A percentile compares a stretch with the other conserved stretches of the same genome.
These are phyloP conservation scores for Aspergillus diversus DNA, from an alignment of 495 filamentous ascomycete species.

Conservation along the genomic window DNA sequence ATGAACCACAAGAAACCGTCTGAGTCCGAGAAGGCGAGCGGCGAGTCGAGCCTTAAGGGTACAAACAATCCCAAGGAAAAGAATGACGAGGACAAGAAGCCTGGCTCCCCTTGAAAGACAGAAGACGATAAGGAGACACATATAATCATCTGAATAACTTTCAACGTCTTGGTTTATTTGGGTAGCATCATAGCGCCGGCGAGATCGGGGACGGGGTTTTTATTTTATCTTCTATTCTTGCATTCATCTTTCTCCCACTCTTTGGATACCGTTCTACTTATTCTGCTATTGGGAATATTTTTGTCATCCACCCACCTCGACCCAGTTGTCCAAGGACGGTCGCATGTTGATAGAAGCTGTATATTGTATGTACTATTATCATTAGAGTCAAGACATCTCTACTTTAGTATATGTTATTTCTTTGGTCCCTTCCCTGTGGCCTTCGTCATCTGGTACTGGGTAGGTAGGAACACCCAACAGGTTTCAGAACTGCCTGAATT, in stretches of 20 bases:
- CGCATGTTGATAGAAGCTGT: slow-evolving; percentile 9
- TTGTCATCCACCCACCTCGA: neutral
- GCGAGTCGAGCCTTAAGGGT: slow-evolving; percentile 36
- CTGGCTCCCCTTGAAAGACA: slow-evolving; percentile 50
- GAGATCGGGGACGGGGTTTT: slow-evolving; percentile 30
- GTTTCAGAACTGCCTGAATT: too few species aligned
- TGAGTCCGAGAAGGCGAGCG: slow-evolving; percentile 37
- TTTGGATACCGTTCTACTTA: slow-evolving; percentile 1
- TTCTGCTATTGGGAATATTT: slow-evolving; percentile 10
- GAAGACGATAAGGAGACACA: slow-evolving; percentile 18
- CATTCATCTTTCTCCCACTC: neutral
- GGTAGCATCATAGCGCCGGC: slow-evolving; percentile 51
- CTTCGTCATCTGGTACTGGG: too few species aligned
- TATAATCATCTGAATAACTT: slow-evolving; percentile 29
- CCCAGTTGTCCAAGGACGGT: slow-evolving; percentile 1
- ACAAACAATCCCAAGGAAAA: slow-evolving; percentile 44
- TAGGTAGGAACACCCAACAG: too few species aligned
- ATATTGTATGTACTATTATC: slow-evolving; percentile 9
- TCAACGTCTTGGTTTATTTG: slow-evolving; percentile 39
- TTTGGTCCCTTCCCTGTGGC: too few species aligned
- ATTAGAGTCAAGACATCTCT: slow-evolving; percentile 9
- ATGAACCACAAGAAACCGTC: slow-evolving; percentile 70
- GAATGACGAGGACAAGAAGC: slow-evolving; percentile 54
- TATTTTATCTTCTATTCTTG: neutral
- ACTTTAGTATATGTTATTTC: neutral